Percentiles rank a stretch among this genome's conserved stretches.
Conservation (phyloP, 176 grass and related monocot genomes). For the Oryza australiensis region DNA sequence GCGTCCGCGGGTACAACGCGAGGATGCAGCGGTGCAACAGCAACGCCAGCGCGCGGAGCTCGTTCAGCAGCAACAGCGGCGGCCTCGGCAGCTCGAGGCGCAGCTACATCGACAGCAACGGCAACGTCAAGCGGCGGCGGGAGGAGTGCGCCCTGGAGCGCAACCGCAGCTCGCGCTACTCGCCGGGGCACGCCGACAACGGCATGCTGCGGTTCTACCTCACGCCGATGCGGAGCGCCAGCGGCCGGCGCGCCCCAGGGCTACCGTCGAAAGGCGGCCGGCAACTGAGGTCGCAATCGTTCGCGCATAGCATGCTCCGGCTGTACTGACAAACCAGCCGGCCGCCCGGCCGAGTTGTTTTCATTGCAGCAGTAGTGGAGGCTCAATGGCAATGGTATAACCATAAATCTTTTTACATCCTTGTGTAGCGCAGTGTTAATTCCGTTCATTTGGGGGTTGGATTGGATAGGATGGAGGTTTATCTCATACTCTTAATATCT, state of each 20-base stretch:
- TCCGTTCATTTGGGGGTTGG: conserved; percentile 47
- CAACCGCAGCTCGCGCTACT: conserved; percentile 78
- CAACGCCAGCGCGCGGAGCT: conserved; percentile 74
- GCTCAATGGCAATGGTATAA: conserved; percentile 21
- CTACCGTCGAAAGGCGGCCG: conserved; percentile 35
- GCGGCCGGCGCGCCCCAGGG: conserved; percentile 44
- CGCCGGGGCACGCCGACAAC: conserved; percentile 62
- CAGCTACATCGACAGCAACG: conserved; percentile 24
- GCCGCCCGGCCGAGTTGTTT: neutral
- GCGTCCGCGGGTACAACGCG: conserved; percentile 37
- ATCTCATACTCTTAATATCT: conserved; percentile 3
- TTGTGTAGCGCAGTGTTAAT: conserved; percentile 35
- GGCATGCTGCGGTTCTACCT: conserved; percentile 93
- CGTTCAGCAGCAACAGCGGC: conserved; percentile 81
- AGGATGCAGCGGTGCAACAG: conserved; percentile 76
- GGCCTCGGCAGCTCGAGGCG: conserved; percentile 51
- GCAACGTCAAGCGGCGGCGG: conserved; percentile 36
- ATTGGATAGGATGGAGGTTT: conserved; percentile 15
- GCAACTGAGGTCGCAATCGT: conserved; percentile 56
- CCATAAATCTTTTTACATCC: conserved; percentile 36
- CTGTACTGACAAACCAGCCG: conserved; percentile 56
- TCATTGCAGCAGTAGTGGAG: neutral
- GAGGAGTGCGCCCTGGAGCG: conserved; percentile 64
- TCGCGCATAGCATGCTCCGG: conserved; percentile 74
- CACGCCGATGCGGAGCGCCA: conserved; percentile 63